These are phyloP conservation scores for Neofusicoccum sp. DNA, from an alignment of 2,329 filamentous ascomycete species.

Conservation along the genomic window DNA sequence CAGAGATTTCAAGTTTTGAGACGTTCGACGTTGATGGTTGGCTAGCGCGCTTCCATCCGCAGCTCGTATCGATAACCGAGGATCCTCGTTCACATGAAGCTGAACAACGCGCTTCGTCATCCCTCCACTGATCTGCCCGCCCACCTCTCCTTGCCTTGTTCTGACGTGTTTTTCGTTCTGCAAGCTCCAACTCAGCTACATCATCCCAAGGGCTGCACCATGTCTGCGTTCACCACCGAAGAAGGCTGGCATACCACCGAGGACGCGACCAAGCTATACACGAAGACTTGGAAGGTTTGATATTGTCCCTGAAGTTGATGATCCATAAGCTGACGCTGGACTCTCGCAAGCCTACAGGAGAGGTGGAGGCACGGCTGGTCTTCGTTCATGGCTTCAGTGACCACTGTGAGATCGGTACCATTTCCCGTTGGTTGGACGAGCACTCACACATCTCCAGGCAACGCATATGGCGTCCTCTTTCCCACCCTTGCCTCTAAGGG, in stretches of 20 bases:
- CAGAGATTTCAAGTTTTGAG: not conserved
- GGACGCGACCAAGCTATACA: constrained; percentile 60
- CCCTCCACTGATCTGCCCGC: not conserved
- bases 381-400: constrained; percentile 92
- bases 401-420: constrained; percentile 55
- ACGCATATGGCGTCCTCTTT: constrained; percentile 77
- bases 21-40: not conserved
- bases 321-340: constrained; percentile 15
- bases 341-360: constrained; percentile 54
- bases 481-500: constrained; percentile 67
- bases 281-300: constrained; percentile 62
- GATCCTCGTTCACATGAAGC: constrained; percentile 10
- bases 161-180: too few relatives aligned
- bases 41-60: not conserved
- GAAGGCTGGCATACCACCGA: constrained; percentile 56
- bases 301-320: not conserved
- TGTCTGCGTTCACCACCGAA: constrained; percentile 40
- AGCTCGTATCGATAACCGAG: constrained; percentile 13
- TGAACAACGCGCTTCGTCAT: constrained; percentile 3
- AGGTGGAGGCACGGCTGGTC: constrained; percentile 70
- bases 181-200: too few relatives aligned
- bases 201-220: constrained; percentile 21
- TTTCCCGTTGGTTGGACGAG: not conserved
- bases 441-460: constrained; percentile 47
- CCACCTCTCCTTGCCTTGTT: not conserved